A percentile compares a stretch with the other conserved stretches of the same genome.
Evolutionary conservation across 2,329 filamentous ascomycete species (phyloP).

Genomic region (Colletotrichum caudatum): DNA sequence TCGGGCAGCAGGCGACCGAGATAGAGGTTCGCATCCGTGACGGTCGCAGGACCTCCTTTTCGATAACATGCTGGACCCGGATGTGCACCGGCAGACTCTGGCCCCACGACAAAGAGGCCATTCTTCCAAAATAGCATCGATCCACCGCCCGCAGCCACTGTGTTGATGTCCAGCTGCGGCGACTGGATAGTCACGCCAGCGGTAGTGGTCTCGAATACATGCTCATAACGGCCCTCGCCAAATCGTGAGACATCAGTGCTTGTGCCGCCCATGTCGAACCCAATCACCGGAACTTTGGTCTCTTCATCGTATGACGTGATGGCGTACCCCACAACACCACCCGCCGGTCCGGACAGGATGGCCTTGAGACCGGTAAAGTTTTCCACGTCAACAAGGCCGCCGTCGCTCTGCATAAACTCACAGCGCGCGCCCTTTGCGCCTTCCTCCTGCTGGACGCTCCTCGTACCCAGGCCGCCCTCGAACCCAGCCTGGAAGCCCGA

Average conservation of each 20-base stretch:
- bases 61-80: slow-evolving; percentile 92
- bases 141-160: slow-evolving; percentile 90
- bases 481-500: slow-evolving; percentile 84
- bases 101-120: slow-evolving; percentile 89
- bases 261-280: slow-evolving; percentile 96
- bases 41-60: slow-evolving; percentile 88
- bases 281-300: slow-evolving; percentile 88
- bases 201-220: slow-evolving; percentile 94
- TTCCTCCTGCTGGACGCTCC: slow-evolving; percentile 75
- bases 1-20: slow-evolving; percentile 87
- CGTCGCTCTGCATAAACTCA: slow-evolving; percentile 95
- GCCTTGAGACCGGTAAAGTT: slow-evolving; percentile 87
- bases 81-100: slow-evolving; percentile 88
- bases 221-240: slow-evolving; percentile 86
- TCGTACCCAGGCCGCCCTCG: slow-evolving; percentile 80
- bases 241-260: slow-evolving; percentile 93
- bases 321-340: slow-evolving; percentile 92
- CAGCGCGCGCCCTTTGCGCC: slow-evolving; percentile 81
- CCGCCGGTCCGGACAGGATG: slow-evolving; percentile 91
- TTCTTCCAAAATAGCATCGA: slow-evolving; percentile 89
- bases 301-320: slow-evolving; percentile 88
- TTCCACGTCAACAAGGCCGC: slow-evolving; percentile 78
- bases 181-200: slow-evolving; percentile 95
- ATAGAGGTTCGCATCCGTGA: slow-evolving; percentile 93
- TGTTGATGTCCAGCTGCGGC: slow-evolving; percentile 94